Evolutionary conservation across 352 stramenopile species (phyloP), one percentile per base, ranked within the genome.

Genomic region (Globisporangium acanthophoron): DNA sequence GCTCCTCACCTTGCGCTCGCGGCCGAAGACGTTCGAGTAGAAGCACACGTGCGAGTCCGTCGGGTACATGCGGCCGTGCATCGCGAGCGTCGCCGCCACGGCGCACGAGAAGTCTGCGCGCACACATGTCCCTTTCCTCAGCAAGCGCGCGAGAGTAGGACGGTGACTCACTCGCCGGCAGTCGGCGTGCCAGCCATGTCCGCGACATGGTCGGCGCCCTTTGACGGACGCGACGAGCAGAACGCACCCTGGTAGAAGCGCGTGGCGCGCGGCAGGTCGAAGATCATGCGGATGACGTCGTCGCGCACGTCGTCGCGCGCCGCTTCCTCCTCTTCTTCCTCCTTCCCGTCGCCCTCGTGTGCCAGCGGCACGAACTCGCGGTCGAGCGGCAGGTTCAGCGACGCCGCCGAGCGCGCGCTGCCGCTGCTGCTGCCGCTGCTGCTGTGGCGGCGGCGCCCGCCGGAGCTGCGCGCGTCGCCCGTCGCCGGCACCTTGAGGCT

Each of bases 31-130:
- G 57, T 92, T 92, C 55, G 85, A 92, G 74, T 94, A 92, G 58
- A 94, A 94, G 69, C 85, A 94, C 47, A 91, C 72, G 62, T 90
- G 79, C 20, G 80, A 71, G 54, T 76, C 82, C 46, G 82, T 90
- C 41, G 85, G 85, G 74, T 94, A 94, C 85, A 94, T 94, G 59
- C 85, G 82, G 50, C 85, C 85, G 69, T 94, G 85, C 82, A 91
- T 92, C 64, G 80, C 78, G 51, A 94, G 73, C 58, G 81, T 86
- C 39, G 76, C 78, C 16, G 83, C 77, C 54, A 92, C 85, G 3
- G 82, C 82, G 61, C 85, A 94, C 52, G 85, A 92, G 64, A 87
- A 94, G 62, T 94, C 85, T 92, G 59, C 41, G 52, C 1, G 59
- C 41, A 52, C 1, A 47, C 41, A 21, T 21, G 16, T 12, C 41